Base-by-base conservation (phyloP, 257 asterid species). In the Lycium barbarum region DNA sequence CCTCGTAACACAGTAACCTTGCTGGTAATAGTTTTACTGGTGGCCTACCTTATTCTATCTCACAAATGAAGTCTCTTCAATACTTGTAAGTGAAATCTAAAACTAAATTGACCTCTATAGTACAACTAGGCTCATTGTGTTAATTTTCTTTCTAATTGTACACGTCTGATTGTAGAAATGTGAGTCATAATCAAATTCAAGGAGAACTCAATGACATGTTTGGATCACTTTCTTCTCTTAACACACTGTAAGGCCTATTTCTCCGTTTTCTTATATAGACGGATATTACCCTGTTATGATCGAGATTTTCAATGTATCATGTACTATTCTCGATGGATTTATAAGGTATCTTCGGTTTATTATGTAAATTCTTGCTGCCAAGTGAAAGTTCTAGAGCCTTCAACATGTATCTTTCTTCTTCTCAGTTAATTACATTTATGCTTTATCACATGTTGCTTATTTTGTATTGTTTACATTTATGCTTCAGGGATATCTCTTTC, bases 401-500 rank as follows among this genome's bases (percentile, higher is more conserved):
- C 2, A 47, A 2, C 20, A 2, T 66, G 73, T 4, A 76, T 51
- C 63, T 26, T 22, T 51, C 22, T 51, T 53, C 18, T 51, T 76
- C 82, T 51, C 51, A 15, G 22, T 51, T 76, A 63, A 76, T 49
- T 51, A 51, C 0, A 6, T 13, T 66, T 53, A 26, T 51, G 47
- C 17, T 76, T 2, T 76, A 3, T 22, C 43, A 38, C 3, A 5
- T 73, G 81, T 49, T 74, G 2, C 62, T 38, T 84, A 73, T 51
- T 38, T 53, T 45, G 68, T 55, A 80, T 63, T 84, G 63, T 68
- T 36, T 83, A 83, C 53, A 83, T 11, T 89, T 88, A 35, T 88
- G 85, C 90, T 83, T 86, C 92, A 94, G 99, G 96, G 99, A 97
- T 87, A 87, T 95, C 51, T 97, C 99, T 70, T 92, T 84, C 83